Base-by-base conservation (phyloP, 1,284 basidiomycete species). In the Pisolithus thermaeus region DNA sequence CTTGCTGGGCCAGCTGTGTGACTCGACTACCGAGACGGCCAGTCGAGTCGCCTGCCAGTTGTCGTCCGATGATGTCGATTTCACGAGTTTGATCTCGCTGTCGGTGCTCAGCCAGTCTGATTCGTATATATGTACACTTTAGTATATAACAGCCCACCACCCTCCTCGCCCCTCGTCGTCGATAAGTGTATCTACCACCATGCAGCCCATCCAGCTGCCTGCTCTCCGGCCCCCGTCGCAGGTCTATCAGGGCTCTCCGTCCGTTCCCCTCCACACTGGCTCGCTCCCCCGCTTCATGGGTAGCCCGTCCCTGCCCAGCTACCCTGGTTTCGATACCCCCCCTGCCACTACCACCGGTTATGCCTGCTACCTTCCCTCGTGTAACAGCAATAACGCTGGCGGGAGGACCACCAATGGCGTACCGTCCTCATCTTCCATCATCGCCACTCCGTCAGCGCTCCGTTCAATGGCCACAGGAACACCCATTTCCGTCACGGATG, bases 231-330 rank as follows among this genome's bases (percentile, higher is more conserved):
- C 18, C 18, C 18, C 36, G 16, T 23, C 46, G 16, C 41, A 30
- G 18, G 20, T 47, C 28, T 53, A 52, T 45, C 52, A 51, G 49
- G 49, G 50, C 46, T 52, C 56, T 56, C 58, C 49, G 44, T 44
- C 40, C 36, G 43, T 44, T 60, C 52, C 58, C 11, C 58, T 56
- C 51, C 41, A 43, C 9, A 27, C 14, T 7, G 60, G 63, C 58
- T 51, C 58, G 44, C 58, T 64, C 16, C 5, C 53, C 42, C 55
- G 55, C 60, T 61, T 61, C 62, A 49, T 64, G 53, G 62, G 60
- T 49, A 50, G 61, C 62, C 63, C 59, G 60, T 53, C 61, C 54
- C 53, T 58, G 48, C 60, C 63, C 49, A 39, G 44, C 25, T 46
- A 44, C 37, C 51, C 48, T 46, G 39, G 53, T 49, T 30, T 40